These are phyloP conservation scores for Cutaneotrichosporon mucoides DNA, from an alignment of 1,284 basidiomycete species.

Conservation along the genomic window DNA sequence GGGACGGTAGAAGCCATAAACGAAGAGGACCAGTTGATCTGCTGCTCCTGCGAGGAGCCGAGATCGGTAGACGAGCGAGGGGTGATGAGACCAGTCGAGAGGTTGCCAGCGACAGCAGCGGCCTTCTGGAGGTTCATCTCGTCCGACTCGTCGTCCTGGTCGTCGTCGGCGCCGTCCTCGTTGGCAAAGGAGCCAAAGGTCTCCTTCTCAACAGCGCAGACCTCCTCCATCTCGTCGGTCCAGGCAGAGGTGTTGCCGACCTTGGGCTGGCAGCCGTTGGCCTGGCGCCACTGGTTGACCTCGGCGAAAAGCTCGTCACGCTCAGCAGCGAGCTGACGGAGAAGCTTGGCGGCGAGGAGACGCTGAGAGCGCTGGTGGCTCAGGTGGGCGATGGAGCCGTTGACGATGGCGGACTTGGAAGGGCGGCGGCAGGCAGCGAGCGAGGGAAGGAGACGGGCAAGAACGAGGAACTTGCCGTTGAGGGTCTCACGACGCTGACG, in stretches of 20 bases:
- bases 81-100: slow-evolving; percentile 27
- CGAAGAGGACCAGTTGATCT: slow-evolving; percentile 5
- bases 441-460: slow-evolving; percentile 81
- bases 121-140: slow-evolving; percentile 28
- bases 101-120: slow-evolving; percentile 17
- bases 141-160: slow-evolving; percentile 33
- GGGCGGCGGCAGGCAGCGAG: slow-evolving; percentile 84
- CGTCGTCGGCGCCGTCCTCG: slow-evolving; percentile 33
- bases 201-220: slow-evolving; percentile 47
- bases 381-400: slow-evolving; percentile 80
- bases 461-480: slow-evolving; percentile 79
- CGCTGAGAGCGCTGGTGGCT: slow-evolving; percentile 75
- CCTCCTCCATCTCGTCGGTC: slow-evolving; percentile 44
- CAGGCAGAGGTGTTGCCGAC: slow-evolving; percentile 55
- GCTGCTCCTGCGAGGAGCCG: slow-evolving; percentile 3
- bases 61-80: slow-evolving; percentile 33
- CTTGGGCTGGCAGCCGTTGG: slow-evolving; percentile 57
- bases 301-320: slow-evolving; percentile 74
- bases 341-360: slow-evolving; percentile 67
- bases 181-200: slow-evolving; percentile 46
- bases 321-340: slow-evolving; percentile 69
- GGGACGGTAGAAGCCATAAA: slow-evolving; percentile 15
- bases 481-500: slow-evolving; percentile 83
- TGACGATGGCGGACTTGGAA: slow-evolving; percentile 90
- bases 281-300: slow-evolving; percentile 80